Evolutionary conservation across 768 basidiomycete species (phyloP).

Genomic region (Hygrophoropsis aurantiaca): DNA sequence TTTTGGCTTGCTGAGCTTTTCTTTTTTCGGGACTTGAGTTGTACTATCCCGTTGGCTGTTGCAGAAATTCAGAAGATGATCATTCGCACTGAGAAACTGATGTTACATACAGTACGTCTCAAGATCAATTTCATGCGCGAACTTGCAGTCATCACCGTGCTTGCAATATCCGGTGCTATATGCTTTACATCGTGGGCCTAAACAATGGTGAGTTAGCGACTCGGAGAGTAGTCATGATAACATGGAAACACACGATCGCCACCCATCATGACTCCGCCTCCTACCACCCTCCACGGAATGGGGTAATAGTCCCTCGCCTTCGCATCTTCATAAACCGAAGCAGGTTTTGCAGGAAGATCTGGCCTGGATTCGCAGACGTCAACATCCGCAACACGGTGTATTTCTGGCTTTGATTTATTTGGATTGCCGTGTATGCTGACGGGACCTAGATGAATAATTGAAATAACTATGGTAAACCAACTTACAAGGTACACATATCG

Average conservation of each 20-base stretch:
- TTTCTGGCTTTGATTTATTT: background rate
- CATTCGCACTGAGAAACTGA: background rate
- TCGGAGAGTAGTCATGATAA: conserved; percentile 1
- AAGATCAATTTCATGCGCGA: conserved; percentile 28
- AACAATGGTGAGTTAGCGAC: background rate
- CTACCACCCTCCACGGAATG: conserved; percentile 74
- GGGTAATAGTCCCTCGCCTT: conserved; percentile 56
- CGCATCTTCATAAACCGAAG: conserved; percentile 33
- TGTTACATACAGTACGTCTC: conserved; percentile 21
- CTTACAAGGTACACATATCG: conserved; percentile 60
- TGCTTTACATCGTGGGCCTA: conserved; percentile 25
- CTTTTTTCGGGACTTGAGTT: conserved; percentile 2
- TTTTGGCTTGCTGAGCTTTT: no score
- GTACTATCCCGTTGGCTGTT: conserved; percentile 17
- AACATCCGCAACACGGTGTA: background rate
- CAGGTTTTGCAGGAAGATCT: conserved; percentile 26
- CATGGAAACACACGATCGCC: conserved; percentile 35
- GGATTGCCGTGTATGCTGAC: no score
- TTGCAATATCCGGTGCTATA: conserved; percentile 23
- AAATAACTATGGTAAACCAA: no score
- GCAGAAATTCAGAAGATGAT: background rate
- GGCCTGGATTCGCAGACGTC: conserved; percentile 6
- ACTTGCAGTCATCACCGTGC: conserved; percentile 25
- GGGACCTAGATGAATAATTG: no score
- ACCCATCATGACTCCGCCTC: conserved; percentile 73